phyloP scores from a whole-genome alignment of 768 basidiomycete genomes.

The Kwoniella newhampshirensis region DNA sequence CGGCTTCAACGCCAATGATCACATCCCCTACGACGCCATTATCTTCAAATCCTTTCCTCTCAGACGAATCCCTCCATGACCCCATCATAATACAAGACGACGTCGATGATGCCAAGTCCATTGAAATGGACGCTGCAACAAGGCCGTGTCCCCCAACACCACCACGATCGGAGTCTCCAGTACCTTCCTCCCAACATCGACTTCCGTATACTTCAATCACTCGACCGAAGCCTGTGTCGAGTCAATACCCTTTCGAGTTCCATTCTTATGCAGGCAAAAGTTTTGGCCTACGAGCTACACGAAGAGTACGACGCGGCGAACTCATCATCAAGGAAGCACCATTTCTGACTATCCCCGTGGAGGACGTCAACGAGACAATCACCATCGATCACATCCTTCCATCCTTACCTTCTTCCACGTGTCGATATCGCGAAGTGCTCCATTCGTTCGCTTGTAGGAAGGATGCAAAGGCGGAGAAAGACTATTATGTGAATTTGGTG shows the following conservation, averaged over 20 bases:
- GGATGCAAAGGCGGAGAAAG: neutral
- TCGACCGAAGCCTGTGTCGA: no score
- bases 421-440: neutral
- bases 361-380: neutral
- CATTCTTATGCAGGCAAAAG: neutral
- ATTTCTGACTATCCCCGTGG: neutral
- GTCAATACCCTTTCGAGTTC: no score
- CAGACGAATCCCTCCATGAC: no score
- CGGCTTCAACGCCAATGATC: no score
- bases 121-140: no score
- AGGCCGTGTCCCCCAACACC: neutral
- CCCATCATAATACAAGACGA: neutral
- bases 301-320: neutral
- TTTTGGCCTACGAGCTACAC: slow-evolving; percentile 1
- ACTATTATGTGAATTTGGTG: slow-evolving; percentile 10
- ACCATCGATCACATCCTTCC: neutral
- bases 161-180: slow-evolving; percentile 2
- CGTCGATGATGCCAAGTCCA: neutral
- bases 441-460: neutral
- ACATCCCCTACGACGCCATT: no score
- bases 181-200: no score
- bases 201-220: no score
- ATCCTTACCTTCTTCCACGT: neutral
- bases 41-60: no score
- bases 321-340: slow-evolving; percentile 9